Evolutionary conservation across 495 filamentous ascomycete species (phyloP).

Genomic region (Echria macrotheca): DNA sequence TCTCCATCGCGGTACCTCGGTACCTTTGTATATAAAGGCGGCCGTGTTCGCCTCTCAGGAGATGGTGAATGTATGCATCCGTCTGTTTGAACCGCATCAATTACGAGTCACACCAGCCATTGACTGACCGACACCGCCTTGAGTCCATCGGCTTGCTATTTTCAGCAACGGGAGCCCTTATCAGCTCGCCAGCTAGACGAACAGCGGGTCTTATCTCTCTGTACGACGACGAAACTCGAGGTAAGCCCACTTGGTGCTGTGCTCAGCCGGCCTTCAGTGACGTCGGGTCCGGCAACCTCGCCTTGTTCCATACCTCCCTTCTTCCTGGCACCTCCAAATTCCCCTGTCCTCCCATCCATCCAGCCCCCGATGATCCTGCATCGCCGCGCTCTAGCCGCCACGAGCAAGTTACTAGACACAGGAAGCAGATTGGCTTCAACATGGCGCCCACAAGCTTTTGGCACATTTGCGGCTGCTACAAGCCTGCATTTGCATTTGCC

Average conservation of each 20-base stretch:
- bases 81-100: neutral
- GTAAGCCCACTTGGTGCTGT: constrained; percentile 1
- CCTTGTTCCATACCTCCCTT: no score
- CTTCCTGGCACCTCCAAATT: no score
- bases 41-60: neutral
- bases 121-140: neutral
- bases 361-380: neutral
- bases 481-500: neutral
- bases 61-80: neutral
- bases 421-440: neutral
- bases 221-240: constrained; percentile 1
- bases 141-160: constrained; percentile 14
- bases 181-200: constrained; percentile 19
- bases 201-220: constrained; percentile 25
- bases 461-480: neutral
- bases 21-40: constrained; percentile 16
- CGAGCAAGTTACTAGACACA: neutral
- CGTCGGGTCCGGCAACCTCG: neutral
- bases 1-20: neutral
- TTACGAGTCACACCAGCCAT: constrained; percentile 6
- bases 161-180: constrained; percentile 15
- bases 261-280: constrained; percentile 5
- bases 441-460: neutral
- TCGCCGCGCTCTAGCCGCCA: neutral
- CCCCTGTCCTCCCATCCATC: neutral